Conservation (phyloP, 345 rosid species). For the Brassica nigra region DNA sequence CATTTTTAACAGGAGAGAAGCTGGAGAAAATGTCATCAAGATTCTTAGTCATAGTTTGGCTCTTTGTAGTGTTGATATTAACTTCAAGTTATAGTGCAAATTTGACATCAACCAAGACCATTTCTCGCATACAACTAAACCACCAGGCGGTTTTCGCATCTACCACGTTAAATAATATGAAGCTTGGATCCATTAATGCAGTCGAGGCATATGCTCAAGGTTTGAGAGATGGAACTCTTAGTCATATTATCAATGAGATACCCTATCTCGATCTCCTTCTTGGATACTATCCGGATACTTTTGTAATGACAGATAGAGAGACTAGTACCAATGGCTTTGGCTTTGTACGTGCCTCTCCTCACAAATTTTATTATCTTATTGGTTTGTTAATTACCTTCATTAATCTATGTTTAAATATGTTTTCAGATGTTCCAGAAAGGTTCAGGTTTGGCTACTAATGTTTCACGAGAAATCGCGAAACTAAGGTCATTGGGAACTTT, state of each 20-base stretch:
- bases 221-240: conserved; percentile 22
- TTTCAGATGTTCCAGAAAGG: conserved; percentile 35
- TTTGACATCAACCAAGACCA: conserved; percentile 29
- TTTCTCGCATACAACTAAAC: conserved; percentile 26
- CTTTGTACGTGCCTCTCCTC: conserved; percentile 25
- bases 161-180: background rate
- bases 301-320: conserved; percentile 16
- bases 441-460: conserved; percentile 27
- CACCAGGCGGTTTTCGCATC: background rate
- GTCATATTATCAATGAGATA: conserved; percentile 23
- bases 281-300: conserved; percentile 18
- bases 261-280: conserved; percentile 27
- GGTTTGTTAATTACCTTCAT: background rate
- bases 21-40: conserved; percentile 31
- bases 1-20: conserved; percentile 34
- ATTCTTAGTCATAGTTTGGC: conserved; percentile 11
- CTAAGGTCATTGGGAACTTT: conserved; percentile 23
- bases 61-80: conserved; percentile 30
- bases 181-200: background rate
- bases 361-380: background rate
- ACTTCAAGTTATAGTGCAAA: conserved; percentile 39
- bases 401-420: background rate
- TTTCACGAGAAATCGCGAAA: conserved; percentile 32
- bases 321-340: conserved; percentile 35
- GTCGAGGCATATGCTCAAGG: conserved; percentile 15